Evolutionary conservation across 176 grass and related monocot genomes (phyloP).

Genomic region (Puya raimondii): DNA sequence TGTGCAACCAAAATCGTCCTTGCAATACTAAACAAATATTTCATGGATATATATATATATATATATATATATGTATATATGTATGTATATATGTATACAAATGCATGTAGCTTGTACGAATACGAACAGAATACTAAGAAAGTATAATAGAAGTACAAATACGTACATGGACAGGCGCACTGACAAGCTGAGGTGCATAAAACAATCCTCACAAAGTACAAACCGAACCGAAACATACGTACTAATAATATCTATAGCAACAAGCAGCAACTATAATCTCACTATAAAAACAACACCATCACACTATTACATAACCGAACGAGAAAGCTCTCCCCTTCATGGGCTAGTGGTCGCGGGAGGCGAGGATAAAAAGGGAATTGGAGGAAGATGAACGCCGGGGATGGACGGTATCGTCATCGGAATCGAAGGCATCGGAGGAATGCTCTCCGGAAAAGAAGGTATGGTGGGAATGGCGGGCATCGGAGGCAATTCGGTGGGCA

Average conservation of each 20-base stretch:
- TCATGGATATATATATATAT: too few species aligned
- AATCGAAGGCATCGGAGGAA: conserved; percentile 39
- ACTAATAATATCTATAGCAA: conserved; percentile 13
- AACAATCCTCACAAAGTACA: background rate
- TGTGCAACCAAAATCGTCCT: too few species aligned
- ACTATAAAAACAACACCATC: background rate
- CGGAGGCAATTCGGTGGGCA: background rate
- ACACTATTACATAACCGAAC: conserved; percentile 1
- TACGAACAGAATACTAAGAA: too few species aligned
- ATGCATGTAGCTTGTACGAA: too few species aligned
- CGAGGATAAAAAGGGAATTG: conserved; percentile 36
- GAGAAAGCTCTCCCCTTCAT: conserved; percentile 23
- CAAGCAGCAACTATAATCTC: background rate
- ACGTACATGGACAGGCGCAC: conserved; percentile 10
- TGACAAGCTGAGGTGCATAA: background rate
- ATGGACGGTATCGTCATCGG: conserved; percentile 42
- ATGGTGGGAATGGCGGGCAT: conserved; percentile 27
- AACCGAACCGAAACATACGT: conserved; percentile 22
- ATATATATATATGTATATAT: too few species aligned
- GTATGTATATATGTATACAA: too few species aligned
- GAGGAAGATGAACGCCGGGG: conserved; percentile 42
- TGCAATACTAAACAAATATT: too few species aligned
- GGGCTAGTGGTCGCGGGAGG: conserved; percentile 39
- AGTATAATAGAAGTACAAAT: conserved; percentile 24
- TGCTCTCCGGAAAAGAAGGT: conserved; percentile 36